These are phyloP conservation scores for Fraxinus anomala DNA, from an alignment of 257 asterid species.

Conservation along the genomic window DNA sequence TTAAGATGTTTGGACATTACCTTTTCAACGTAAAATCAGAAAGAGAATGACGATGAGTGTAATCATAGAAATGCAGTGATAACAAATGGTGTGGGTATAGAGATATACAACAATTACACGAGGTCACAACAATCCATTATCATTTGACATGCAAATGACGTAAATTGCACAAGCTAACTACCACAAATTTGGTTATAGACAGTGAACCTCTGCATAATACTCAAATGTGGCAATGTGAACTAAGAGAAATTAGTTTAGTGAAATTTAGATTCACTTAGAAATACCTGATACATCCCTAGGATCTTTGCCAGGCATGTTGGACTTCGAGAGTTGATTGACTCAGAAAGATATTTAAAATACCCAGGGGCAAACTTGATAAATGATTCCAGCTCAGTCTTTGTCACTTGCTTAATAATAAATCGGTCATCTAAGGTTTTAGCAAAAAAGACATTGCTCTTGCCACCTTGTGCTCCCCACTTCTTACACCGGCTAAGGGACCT, in stretches of 20 bases:
- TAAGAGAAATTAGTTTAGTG: conserved; percentile 5
- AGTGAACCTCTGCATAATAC: conserved; percentile 7
- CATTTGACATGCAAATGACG: too few species aligned
- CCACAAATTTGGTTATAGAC: too few species aligned
- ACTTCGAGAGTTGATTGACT: conserved; percentile 65
- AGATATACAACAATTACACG: too few species aligned
- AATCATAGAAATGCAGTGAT: too few species aligned
- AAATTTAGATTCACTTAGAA: conserved; percentile 18
- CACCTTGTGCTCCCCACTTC: conserved; percentile 33
- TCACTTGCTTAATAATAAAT: conserved; percentile 47
- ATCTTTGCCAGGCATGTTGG: conserved; percentile 96
- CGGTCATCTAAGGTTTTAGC: conserved; percentile 30
- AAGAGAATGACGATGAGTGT: too few species aligned
- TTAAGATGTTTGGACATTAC: too few species aligned
- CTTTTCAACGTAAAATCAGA: too few species aligned
- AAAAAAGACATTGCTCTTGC: conserved; percentile 29
- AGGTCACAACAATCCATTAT: too few species aligned
- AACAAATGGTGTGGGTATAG: too few species aligned
- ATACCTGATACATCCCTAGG: conserved; percentile 95
- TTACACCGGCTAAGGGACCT: conserved; percentile 31
- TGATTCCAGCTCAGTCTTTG: conserved; percentile 96
- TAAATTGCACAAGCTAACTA: too few species aligned
- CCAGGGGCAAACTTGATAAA: conserved; percentile 90
- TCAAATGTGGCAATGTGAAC: not conserved
- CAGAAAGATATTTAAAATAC: conserved; percentile 81